A percentile compares a stretch with the other conserved stretches of the same genome.
Evolutionary conservation across 805 yeast species (phyloP).

Genomic region (Candida endomychidarum): DNA sequence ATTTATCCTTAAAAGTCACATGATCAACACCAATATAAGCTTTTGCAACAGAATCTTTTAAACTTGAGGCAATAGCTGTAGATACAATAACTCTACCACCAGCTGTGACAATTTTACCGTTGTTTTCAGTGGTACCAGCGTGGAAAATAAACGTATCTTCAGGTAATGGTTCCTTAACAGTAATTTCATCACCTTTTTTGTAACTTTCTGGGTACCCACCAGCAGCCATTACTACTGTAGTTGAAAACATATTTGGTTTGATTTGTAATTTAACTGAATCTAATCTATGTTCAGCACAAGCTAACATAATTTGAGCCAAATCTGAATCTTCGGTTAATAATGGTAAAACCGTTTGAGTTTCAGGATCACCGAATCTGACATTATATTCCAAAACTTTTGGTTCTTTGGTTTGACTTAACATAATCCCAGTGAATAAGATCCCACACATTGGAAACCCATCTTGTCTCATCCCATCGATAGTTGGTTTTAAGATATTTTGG

Average conservation of each 20-base stretch:
- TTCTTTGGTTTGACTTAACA: constrained; percentile 75
- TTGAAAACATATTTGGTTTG: constrained; percentile 59
- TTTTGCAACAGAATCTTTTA: constrained; percentile 76
- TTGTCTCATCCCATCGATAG: constrained; percentile 92
- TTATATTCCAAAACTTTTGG: constrained; percentile 97
- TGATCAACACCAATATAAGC: constrained; percentile 85
- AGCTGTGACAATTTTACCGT: constrained; percentile 69
- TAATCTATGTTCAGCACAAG: constrained; percentile 90
- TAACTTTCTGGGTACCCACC: constrained; percentile 95
- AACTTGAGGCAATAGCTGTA: constrained; percentile 75
- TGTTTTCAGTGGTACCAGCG: constrained; percentile 77
- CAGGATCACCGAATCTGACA: constrained; percentile 99
- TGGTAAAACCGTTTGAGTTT: constrained; percentile 94
- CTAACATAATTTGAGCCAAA: constrained; percentile 86
- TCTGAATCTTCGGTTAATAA: constrained; percentile 82
- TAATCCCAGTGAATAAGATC: constrained; percentile 90
- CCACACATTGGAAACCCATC: constrained; percentile 97
- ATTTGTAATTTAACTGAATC: constrained; percentile 71
- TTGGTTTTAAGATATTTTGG: constrained; percentile 77
- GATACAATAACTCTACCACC: constrained; percentile 98
- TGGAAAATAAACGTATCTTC: constrained; percentile 79
- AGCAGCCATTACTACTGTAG: constrained; percentile 95
- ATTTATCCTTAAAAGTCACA: constrained; percentile 70
- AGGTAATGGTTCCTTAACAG: constrained; percentile 48
- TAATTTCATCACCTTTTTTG: constrained; percentile 81